Evolutionary conservation across 192 early-diverging fungal genomes (phyloP), one percentile per base, ranked within the genome.

Genomic region (Entrophospora sp.): DNA sequence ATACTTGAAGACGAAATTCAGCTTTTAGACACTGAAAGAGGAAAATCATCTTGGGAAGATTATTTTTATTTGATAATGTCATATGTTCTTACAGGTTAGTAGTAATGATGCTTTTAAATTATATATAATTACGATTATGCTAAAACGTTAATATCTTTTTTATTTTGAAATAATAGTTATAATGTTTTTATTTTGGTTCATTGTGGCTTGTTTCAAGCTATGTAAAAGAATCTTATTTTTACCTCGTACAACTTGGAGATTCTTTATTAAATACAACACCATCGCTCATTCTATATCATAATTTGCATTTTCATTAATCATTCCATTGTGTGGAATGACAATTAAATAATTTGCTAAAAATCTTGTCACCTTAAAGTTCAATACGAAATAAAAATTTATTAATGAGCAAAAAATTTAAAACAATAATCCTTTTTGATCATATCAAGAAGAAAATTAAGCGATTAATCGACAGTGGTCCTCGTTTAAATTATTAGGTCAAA

Each of bases 1-100:
- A 28, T 52, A n/a, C 44, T 65, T 20, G 63, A 65, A 31, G 63
- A 65, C 53, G 48, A 65, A 40, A 65, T 65, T 40, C 63, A 65
- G 2, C 10, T 65, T 9, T 53, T 65, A 37, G 37, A 25, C 24
- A 9, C 42, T 20, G 38, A 60, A 60, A 38, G 9, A 20, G 61
- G 20, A 37, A 52, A 65, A 18, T 37, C 49, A 10, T 27, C 38
- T 25, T 65, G 30, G 34, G 25, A 36, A 18, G 63, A 65, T 18
- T 36, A 38, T 35, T 65, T 65, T 35, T 65, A 65, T 25, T 38
- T 37, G 5, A 52, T 65, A 49, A 37, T 65, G 44, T 53, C 48
- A n/a, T 65, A 65, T 46, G 63, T 65, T 1, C 25, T 65, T 38
- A 31, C 63, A n/a, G 63, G 63, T 65, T 52, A 65, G 16, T 31